These are phyloP conservation scores for Solanum dulcamara DNA, from an alignment of 257 asterid species.

Conservation along the genomic window DNA sequence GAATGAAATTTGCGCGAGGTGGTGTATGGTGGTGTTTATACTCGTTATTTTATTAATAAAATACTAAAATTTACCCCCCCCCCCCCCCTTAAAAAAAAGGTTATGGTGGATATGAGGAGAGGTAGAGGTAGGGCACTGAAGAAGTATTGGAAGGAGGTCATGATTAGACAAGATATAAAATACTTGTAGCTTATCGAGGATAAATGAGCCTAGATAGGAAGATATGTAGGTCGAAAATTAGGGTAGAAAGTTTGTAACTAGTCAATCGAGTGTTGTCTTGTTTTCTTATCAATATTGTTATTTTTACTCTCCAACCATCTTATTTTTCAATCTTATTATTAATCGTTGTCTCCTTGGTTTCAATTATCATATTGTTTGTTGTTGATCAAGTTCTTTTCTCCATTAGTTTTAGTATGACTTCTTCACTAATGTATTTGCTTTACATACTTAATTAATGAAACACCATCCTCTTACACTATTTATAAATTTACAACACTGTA, in stretches of 20 bases:
- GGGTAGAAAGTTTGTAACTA: background rate
- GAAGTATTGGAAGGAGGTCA: background rate
- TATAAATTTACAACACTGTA: background rate
- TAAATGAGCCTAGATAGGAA: background rate
- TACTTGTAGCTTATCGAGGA: background rate
- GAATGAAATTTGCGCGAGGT: too few relatives aligned
- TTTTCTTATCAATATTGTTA: background rate
- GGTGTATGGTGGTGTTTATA: too few relatives aligned
- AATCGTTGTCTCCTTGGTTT: too few relatives aligned
- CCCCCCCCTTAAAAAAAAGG: too few relatives aligned
- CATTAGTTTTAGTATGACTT: too few relatives aligned
- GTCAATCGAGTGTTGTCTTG: background rate
- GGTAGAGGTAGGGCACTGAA: background rate
- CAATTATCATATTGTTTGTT: too few relatives aligned
- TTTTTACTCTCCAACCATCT: background rate
- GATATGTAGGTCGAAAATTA: background rate
- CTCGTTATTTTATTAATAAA: too few relatives aligned
- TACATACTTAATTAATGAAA: background rate
- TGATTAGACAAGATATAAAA: background rate
- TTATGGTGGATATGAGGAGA: too few relatives aligned
- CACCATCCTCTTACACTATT: background rate
- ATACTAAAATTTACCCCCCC: too few relatives aligned
- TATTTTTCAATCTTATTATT: too few relatives aligned
- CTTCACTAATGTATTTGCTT: accelerated
- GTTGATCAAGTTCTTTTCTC: too few relatives aligned